Conservation (phyloP, 108 stramenopile species). For the Aurantiochytrium sp. region DNA sequence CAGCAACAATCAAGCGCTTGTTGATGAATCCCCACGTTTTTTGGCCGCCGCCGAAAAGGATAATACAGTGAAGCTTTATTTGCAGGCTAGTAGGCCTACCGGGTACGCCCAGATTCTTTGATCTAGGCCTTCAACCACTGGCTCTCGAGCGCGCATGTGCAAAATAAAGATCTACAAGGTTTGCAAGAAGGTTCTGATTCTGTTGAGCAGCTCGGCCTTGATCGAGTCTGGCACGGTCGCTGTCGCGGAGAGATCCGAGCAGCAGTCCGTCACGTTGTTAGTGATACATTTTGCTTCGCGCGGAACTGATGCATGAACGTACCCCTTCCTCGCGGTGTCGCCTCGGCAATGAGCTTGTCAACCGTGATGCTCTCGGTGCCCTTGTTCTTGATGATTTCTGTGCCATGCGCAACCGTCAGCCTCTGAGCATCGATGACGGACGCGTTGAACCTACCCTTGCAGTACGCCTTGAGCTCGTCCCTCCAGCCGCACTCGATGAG, state of each 20-base stretch:
- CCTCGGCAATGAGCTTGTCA: conserved; percentile 64
- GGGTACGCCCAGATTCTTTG: no score
- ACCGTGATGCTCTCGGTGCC: conserved; percentile 68
- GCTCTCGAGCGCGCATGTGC: no score
- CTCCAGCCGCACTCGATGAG: conserved; percentile 70
- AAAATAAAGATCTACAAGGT: conserved; percentile 44
- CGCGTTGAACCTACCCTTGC: conserved; percentile 40
- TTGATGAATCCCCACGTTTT: no score
- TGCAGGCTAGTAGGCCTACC: no score
- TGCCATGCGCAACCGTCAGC: conserved; percentile 32
- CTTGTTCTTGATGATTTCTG: conserved; percentile 62
- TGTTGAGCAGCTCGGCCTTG: conserved; percentile 60
- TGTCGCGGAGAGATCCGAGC: neutral
- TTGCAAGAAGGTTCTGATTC: conserved; percentile 59
- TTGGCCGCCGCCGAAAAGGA: no score
- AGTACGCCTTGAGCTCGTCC: conserved; percentile 62
- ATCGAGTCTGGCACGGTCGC: conserved; percentile 66
- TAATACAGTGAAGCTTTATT: no score
- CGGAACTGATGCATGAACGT: no score
- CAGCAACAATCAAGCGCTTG: no score
- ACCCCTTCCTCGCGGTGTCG: conserved; percentile 63
- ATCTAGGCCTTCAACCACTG: no score
- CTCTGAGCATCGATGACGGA: no score
- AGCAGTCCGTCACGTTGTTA: no score
- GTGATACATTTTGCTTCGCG: no score